These are phyloP conservation scores for Domatiomyces catenatus DNA, from an alignment of 2,329 filamentous ascomycete species.

Conservation along the genomic window DNA sequence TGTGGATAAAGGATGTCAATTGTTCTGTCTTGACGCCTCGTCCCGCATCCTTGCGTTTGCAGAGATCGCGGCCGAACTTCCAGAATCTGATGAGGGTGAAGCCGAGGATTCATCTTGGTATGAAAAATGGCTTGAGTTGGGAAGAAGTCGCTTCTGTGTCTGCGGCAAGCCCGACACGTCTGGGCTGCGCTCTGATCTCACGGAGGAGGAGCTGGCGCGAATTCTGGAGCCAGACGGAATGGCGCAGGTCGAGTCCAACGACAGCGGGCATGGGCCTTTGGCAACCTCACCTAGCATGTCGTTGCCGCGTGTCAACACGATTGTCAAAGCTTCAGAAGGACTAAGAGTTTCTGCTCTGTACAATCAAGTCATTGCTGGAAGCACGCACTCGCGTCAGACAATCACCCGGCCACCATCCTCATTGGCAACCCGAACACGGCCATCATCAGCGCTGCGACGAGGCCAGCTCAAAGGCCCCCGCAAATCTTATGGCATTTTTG, in stretches of 20 bases:
- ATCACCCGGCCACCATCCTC: background rate
- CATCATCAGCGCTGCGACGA: background rate
- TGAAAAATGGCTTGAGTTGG: background rate
- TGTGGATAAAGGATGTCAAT: slow-evolving; percentile 3
- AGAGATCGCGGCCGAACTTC: slow-evolving; percentile 9
- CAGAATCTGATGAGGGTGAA: slow-evolving; percentile 4
- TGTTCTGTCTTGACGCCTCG: slow-evolving; percentile 8
- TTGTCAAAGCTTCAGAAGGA: slow-evolving; percentile 8
- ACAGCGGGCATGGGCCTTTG: background rate
- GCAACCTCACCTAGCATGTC: background rate
- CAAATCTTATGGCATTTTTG: background rate
- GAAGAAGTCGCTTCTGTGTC: background rate
- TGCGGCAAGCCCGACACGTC: background rate
- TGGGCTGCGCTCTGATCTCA: background rate
- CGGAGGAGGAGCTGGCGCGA: slow-evolving; percentile 6
- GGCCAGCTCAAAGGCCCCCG: background rate
- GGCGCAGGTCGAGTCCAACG: background rate
- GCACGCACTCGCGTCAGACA: background rate
- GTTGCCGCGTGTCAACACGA: slow-evolving; percentile 10
- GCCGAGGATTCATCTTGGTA: background rate
- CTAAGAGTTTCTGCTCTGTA: slow-evolving; percentile 5
- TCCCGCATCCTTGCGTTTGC: slow-evolving; percentile 11
- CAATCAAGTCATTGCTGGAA: background rate
- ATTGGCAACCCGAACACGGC: background rate
- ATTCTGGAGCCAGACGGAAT: slow-evolving; percentile 8